phyloP scores from a whole-genome alignment of 148 eudicot genomes.

The Vaccinium macrocarpon region DNA sequence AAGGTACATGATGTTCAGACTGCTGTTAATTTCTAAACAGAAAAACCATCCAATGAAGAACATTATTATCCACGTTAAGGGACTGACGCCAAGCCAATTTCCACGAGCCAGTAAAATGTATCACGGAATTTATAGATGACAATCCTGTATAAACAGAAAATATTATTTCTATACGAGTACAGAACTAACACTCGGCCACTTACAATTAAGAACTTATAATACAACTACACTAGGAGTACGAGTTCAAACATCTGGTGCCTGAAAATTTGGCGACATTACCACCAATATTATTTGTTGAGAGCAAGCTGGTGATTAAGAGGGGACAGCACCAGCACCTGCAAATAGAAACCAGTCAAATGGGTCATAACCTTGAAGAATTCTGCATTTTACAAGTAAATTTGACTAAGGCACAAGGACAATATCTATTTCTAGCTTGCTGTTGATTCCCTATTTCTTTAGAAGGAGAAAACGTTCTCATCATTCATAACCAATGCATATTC shows the following conservation, averaged over 20 bases:
- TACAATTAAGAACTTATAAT: not conserved
- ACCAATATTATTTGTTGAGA: not conserved
- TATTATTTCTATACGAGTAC: not conserved
- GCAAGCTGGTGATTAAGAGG: constrained; percentile 11
- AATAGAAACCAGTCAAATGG: not conserved
- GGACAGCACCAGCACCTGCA: not conserved
- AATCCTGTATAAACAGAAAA: not conserved
- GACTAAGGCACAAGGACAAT: not conserved
- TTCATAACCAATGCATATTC: not conserved
- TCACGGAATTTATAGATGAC: not conserved
- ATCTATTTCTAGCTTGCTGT: not conserved
- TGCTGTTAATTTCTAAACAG: not conserved
- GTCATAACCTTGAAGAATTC: not conserved
- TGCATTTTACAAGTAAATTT: not conserved
- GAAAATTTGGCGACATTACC: not conserved
- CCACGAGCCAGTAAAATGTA: not conserved
- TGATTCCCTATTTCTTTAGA: not conserved
- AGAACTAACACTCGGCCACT: not conserved
- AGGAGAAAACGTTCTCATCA: not conserved
- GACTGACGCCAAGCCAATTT: not conserved
- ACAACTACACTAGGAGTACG: not conserved
- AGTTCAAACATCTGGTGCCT: not conserved
- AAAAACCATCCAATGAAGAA: not conserved
- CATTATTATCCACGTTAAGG: not conserved
- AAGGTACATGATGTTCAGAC: not conserved